Conservation (phyloP, 305 asterid species). For the Fraxinus sp. region DNA sequence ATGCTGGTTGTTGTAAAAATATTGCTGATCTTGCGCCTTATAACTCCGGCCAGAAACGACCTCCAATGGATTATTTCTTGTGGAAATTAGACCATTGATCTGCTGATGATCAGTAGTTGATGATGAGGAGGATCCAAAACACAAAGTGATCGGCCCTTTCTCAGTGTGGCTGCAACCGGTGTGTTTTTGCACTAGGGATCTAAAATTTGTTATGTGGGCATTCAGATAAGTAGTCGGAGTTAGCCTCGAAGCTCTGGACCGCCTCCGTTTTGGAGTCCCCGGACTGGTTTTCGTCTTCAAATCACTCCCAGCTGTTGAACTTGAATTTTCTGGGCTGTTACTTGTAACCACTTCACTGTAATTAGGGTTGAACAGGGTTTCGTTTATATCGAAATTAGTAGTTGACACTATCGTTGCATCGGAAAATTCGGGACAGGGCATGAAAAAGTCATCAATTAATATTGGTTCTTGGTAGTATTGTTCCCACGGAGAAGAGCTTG, state of each 20-base stretch:
- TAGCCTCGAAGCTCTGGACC: conserved; percentile 26
- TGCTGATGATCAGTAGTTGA: neutral
- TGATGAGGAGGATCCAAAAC: conserved; percentile 24
- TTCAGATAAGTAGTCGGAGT: conserved; percentile 39
- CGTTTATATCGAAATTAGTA: neutral
- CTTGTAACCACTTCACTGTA: neutral
- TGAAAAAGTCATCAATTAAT: neutral
- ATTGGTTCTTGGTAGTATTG: neutral
- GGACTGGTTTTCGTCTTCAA: conserved; percentile 7
- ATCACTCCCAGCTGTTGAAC: neutral
- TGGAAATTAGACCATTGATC: neutral
- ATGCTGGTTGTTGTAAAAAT: neutral
- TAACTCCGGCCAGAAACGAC: neutral
- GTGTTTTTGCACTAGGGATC: conserved; percentile 54
- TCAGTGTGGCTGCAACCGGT: conserved; percentile 40
- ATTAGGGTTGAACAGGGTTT: neutral
- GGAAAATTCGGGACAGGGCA: conserved; percentile 1
- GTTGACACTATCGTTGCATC: neutral
- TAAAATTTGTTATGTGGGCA: conserved; percentile 45
- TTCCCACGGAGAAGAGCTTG: conserved; percentile 27
- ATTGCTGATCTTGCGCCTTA: neutral
- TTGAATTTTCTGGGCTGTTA: conserved; percentile 21
- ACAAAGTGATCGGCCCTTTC: conserved; percentile 49
- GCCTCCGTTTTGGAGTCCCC: conserved; percentile 29
- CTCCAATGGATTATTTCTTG: neutral